Evolutionary conservation across 257 asterid genomes (phyloP).

Genomic region (Solanum pennellii): DNA sequence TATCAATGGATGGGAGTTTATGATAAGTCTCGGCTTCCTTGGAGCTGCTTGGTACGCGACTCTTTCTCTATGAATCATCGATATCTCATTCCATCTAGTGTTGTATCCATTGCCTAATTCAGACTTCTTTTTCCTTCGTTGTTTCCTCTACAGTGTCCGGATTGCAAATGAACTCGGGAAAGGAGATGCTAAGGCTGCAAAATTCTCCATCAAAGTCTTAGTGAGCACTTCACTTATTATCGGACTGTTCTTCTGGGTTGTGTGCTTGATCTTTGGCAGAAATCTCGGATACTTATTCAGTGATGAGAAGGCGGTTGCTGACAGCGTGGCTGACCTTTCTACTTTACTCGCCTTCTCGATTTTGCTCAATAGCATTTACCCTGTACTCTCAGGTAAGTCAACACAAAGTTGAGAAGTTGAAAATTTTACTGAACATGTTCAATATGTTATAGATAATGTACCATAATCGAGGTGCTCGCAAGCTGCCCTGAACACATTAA

Average conservation of each 20-base stretch:
- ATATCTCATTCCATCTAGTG: not conserved
- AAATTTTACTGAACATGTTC: not conserved
- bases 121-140: not conserved
- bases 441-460: not conserved
- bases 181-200: constrained; percentile 64
- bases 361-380: constrained; percentile 56
- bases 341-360: constrained; percentile 47
- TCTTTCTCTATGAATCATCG: not conserved
- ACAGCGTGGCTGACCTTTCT: constrained; percentile 42
- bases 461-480: not conserved
- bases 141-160: constrained; percentile 36
- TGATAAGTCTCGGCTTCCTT: constrained; percentile 69
- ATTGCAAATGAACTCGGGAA: constrained; percentile 71
- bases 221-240: constrained; percentile 30
- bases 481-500: not conserved
- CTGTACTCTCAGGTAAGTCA: constrained; percentile 54
- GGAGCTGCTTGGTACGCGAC: constrained; percentile 66
- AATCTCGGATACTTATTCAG: constrained; percentile 53
- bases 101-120: not conserved
- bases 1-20: constrained; percentile 76
- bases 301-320: constrained; percentile 28
- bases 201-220: constrained; percentile 56
- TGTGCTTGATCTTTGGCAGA: constrained; percentile 41
- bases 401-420: not conserved
- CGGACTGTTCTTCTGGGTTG: constrained; percentile 30